Evolutionary conservation across 306 rosid species (phyloP).

Genomic region (Alnus glutinosa): DNA sequence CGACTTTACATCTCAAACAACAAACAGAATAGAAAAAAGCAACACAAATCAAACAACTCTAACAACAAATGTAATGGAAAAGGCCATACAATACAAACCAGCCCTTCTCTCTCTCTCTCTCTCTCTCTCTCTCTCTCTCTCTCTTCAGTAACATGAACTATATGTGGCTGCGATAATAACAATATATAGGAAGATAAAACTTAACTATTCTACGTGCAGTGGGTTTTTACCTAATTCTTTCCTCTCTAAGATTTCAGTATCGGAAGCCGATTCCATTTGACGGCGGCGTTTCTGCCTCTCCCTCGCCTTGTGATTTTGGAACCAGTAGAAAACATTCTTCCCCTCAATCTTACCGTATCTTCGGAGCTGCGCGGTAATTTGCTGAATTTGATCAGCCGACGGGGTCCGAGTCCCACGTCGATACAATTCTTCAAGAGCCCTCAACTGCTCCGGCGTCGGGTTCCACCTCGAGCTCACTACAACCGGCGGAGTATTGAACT

Average conservation of each 20-base stretch:
- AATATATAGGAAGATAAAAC: background rate
- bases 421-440: slow-evolving; percentile 79
- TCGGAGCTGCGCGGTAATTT: slow-evolving; percentile 80
- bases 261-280: slow-evolving; percentile 70
- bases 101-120: background rate
- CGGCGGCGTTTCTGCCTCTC: slow-evolving; percentile 98
- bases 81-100: slow-evolving; percentile 14
- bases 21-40: slow-evolving; percentile 42
- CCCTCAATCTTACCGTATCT: slow-evolving; percentile 89
- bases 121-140: background rate
- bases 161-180: background rate
- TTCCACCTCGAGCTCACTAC: slow-evolving; percentile 96
- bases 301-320: slow-evolving; percentile 95
- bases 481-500: slow-evolving; percentile 46
- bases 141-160: background rate
- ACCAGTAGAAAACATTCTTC: slow-evolving; percentile 96
- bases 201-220: background rate
- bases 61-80: slow-evolving; percentile 24
- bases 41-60: slow-evolving; percentile 21
- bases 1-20: slow-evolving; percentile 54
- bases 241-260: slow-evolving; percentile 42
- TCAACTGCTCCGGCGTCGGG: slow-evolving; percentile 86
- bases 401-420: slow-evolving; percentile 88
- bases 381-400: slow-evolving; percentile 91
- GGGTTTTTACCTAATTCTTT: slow-evolving; percentile 48